Conservation (phyloP, 306 rosid genomes). For the Casuarina equisetifolia region DNA sequence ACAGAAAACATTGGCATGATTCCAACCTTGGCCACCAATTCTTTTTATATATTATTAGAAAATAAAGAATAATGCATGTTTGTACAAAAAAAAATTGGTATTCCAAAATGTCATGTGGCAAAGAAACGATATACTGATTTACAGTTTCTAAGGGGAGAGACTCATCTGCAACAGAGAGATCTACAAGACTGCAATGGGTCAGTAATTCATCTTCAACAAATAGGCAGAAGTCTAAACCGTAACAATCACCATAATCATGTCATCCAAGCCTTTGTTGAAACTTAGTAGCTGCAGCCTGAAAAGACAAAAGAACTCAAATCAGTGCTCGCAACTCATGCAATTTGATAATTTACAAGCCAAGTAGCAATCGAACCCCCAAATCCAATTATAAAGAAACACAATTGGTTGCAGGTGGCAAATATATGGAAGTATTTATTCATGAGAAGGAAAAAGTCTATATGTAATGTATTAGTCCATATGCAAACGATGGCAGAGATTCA, state of each 20-base stretch:
- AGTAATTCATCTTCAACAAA: slow-evolving; percentile 56
- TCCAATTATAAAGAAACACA: no score
- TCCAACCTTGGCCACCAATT: background rate
- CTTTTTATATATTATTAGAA: slow-evolving; percentile 6
- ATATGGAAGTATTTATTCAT: background rate
- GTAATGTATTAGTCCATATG: background rate
- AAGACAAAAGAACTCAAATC: slow-evolving; percentile 38
- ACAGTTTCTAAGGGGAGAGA: slow-evolving; percentile 95
- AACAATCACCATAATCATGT: slow-evolving; percentile 33
- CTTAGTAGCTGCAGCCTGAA: slow-evolving; percentile 54
- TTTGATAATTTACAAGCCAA: slow-evolving; percentile 12
- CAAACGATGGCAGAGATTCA: background rate
- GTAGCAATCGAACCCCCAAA: background rate
- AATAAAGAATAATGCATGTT: slow-evolving; percentile 28
- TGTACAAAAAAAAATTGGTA: slow-evolving; percentile 41
- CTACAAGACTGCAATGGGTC: slow-evolving; percentile 72
- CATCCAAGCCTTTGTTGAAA: slow-evolving; percentile 30
- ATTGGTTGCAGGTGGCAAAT: background rate
- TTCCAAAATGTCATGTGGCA: slow-evolving; percentile 47
- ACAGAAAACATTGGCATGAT: background rate
- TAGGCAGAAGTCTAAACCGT: slow-evolving; percentile 37
- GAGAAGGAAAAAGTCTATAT: background rate
- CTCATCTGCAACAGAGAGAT: slow-evolving; percentile 92
- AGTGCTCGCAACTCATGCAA: slow-evolving; percentile 32
- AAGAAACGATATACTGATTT: slow-evolving; percentile 47